A percentile compares a stretch with the other conserved stretches of the same genome.
These are phyloP conservation scores for Colletotrichum eremochloae DNA, from an alignment of 2,329 filamentous ascomycete genomes.

Conservation along the genomic window DNA sequence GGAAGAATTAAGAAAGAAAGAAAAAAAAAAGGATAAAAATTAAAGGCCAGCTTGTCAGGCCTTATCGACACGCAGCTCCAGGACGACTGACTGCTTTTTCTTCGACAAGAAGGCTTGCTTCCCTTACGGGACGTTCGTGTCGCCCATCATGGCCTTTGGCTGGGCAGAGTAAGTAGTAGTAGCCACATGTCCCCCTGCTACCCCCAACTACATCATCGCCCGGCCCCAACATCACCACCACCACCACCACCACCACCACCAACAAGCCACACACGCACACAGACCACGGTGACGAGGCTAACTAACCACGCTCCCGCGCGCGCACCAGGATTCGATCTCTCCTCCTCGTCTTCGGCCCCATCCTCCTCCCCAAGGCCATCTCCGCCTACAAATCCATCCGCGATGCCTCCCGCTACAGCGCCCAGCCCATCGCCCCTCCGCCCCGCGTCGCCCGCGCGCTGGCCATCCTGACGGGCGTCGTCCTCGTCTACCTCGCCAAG, in stretches of 20 bases:
- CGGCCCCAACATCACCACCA: conserved; percentile 5
- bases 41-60: conserved; percentile 19
- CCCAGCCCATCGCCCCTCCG: conserved; percentile 67
- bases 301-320: neutral
- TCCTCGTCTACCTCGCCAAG: conserved; percentile 63
- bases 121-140: neutral
- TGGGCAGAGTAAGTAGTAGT: conserved; percentile 42
- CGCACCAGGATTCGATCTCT: conserved; percentile 65
- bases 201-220: neutral
- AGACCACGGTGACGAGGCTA: neutral
- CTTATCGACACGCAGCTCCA: conserved; percentile 4
- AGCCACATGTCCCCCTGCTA: conserved; percentile 9
- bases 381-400: conserved; percentile 72
- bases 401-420: conserved; percentile 57
- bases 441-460: conserved; percentile 70
- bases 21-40: neutral
- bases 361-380: conserved; percentile 76
- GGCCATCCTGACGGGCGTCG: conserved; percentile 67
- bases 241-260: neutral
- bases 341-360: conserved; percentile 75
- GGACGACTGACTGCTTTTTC: neutral
- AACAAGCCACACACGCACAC: neutral
- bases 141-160: conserved; percentile 45
- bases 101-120: neutral
- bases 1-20: neutral